A percentile compares a stretch with the other conserved stretches of the same genome.
Evolutionary conservation across 768 basidiomycete genomes (phyloP).

Genomic region (Lactarius quietus): DNA sequence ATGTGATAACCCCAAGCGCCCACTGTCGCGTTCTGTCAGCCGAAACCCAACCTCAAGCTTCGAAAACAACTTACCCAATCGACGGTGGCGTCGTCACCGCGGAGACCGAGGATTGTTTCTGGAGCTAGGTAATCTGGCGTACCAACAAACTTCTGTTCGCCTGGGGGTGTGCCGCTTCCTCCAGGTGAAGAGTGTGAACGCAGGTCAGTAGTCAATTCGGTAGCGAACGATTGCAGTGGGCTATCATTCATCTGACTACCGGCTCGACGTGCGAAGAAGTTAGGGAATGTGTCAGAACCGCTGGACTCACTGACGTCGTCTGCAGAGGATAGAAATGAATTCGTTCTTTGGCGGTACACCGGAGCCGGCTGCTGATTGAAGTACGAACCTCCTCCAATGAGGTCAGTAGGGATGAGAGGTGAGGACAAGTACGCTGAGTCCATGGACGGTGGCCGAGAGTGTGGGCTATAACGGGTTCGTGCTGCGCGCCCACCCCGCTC

Average conservation of each 20-base stretch:
- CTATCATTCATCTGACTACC: slow-evolving; percentile 55
- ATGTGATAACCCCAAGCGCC: slow-evolving; percentile 97
- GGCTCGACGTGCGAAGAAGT: slow-evolving; percentile 43
- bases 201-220: slow-evolving; percentile 77
- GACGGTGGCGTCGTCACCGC: slow-evolving; percentile 91
- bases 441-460: slow-evolving; percentile 78
- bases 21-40: slow-evolving; percentile 53
- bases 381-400: slow-evolving; percentile 65
- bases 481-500: slow-evolving; percentile 33
- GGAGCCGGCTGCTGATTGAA: slow-evolving; percentile 66
- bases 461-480: slow-evolving; percentile 57
- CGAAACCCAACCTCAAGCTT: not conserved
- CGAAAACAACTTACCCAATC: slow-evolving; percentile 76
- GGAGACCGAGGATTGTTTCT: slow-evolving; percentile 91
- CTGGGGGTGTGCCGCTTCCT: slow-evolving; percentile 57
- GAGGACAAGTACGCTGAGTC: slow-evolving; percentile 78
- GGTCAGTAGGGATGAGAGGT: slow-evolving; percentile 60
- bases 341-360: slow-evolving; percentile 55
- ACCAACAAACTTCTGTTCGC: slow-evolving; percentile 92
- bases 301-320: slow-evolving; percentile 89
- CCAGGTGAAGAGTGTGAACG: slow-evolving; percentile 70
- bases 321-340: slow-evolving; percentile 64
- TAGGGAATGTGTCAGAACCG: slow-evolving; percentile 60
- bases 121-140: slow-evolving; percentile 98
- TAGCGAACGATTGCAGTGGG: slow-evolving; percentile 82